A percentile compares a stretch with the other conserved stretches of the same genome.
Conservation (phyloP, 129 eudicot species). For the Heracleum sosnowskyi region DNA sequence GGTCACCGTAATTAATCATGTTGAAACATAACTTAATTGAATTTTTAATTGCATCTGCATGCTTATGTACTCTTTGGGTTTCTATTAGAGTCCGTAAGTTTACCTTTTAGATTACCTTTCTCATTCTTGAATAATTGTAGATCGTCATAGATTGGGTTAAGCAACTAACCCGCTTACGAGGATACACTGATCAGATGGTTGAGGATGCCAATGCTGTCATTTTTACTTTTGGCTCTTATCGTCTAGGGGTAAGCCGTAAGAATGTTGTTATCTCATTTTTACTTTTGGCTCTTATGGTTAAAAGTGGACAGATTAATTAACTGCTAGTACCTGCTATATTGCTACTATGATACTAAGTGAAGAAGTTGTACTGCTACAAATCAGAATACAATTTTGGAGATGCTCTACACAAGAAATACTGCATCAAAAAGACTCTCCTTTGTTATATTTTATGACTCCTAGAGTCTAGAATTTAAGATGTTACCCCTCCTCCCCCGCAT, state of each 20-base stretch:
- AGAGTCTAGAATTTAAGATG: not conserved
- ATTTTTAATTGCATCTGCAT: not conserved
- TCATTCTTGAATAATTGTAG: constrained; percentile 1
- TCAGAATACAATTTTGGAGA: not conserved
- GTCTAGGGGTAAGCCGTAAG: constrained; percentile 25
- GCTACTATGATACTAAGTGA: not conserved
- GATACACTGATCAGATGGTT: constrained; percentile 24
- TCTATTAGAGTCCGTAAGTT: not conserved
- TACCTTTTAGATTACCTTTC: not conserved
- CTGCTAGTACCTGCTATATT: not conserved
- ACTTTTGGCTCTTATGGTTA: constrained; percentile 16
- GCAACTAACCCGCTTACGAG: constrained; percentile 18
- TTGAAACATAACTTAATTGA: too few species aligned
- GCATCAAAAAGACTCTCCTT: not conserved
- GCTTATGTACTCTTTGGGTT: not conserved
- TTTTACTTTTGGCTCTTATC: constrained; percentile 23
- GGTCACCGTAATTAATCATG: not conserved
- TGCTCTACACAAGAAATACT: not conserved
- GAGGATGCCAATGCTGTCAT: constrained; percentile 25
- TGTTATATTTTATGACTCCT: not conserved
- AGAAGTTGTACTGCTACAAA: not conserved
- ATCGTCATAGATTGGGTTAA: constrained; percentile 20
- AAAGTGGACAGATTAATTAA: not conserved
- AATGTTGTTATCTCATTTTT: too few species aligned
- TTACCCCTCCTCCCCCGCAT: not conserved